Evolutionary conservation across 2,329 filamentous ascomycete species (phyloP).

Genomic region (Grosmannia penicillata): DNA sequence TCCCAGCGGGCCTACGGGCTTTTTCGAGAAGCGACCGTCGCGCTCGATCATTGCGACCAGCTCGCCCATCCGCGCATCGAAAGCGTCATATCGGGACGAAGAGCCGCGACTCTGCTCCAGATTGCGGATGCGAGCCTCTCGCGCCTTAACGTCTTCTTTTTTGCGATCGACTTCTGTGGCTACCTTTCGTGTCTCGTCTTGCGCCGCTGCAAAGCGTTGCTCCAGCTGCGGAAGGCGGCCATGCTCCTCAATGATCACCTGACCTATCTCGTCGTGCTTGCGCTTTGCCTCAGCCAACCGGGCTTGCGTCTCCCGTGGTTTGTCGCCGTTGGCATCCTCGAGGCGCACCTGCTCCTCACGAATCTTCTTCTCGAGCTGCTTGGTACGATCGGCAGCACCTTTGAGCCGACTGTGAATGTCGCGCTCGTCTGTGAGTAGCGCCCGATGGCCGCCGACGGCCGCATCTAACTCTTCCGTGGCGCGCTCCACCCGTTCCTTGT

Average conservation of each 20-base stretch:
- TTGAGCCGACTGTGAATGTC: slow-evolving; percentile 46
- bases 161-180: slow-evolving; percentile 26
- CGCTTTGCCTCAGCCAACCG: slow-evolving; percentile 41
- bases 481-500: slow-evolving; percentile 29
- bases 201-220: slow-evolving; percentile 17
- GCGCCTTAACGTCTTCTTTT: slow-evolving; percentile 35
- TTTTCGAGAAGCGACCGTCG: slow-evolving; percentile 53
- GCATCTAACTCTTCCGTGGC: slow-evolving; percentile 35
- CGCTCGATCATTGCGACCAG: slow-evolving; percentile 54
- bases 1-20: slow-evolving; percentile 75
- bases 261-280: slow-evolving; percentile 26
- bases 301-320: slow-evolving; percentile 44
- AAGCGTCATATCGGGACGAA: slow-evolving; percentile 35
- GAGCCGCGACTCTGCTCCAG: slow-evolving; percentile 44
- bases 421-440: slow-evolving; percentile 47
- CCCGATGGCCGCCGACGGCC: slow-evolving; percentile 12
- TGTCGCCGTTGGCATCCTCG: slow-evolving; percentile 48
- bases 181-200: slow-evolving; percentile 17
- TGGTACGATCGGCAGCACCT: slow-evolving; percentile 31
- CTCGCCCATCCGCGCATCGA: slow-evolving; percentile 43
- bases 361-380: slow-evolving; percentile 31
- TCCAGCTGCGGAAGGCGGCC: slow-evolving; percentile 17
- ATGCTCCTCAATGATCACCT: slow-evolving; percentile 17
- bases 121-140: slow-evolving; percentile 32
- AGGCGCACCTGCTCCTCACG: slow-evolving; percentile 45